These are phyloP conservation scores for Gilbertella persicaria DNA, from an alignment of 371 early-diverging fungal genomes.

Conservation along the genomic window DNA sequence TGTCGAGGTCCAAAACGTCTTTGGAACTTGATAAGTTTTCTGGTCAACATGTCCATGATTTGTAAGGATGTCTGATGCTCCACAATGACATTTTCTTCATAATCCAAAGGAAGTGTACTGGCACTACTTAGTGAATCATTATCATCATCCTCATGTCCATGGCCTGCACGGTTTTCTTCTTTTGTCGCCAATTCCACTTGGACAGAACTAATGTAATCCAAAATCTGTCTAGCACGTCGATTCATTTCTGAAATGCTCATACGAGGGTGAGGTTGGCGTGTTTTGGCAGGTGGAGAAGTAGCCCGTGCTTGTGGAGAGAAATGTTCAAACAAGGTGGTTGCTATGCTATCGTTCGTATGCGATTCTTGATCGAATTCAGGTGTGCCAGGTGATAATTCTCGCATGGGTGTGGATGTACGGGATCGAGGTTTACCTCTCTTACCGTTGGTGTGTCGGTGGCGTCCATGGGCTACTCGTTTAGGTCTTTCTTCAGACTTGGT, in stretches of 20 bases:
- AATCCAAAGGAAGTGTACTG: conserved; percentile 24
- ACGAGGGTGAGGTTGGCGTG: conserved; percentile 45
- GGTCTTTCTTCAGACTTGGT: not conserved
- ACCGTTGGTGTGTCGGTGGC: not conserved
- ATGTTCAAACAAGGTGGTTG: conserved; percentile 22
- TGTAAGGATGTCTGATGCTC: conserved; percentile 35
- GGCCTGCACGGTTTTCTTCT: conserved; percentile 5
- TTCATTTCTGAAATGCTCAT: conserved; percentile 61
- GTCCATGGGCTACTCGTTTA: too few species aligned
- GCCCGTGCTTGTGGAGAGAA: conserved; percentile 28
- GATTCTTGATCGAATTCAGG: conserved; percentile 5
- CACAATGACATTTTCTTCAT: conserved; percentile 19
- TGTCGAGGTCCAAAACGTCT: conserved; percentile 39
- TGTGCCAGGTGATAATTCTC: conserved; percentile 13
- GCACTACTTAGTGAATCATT: conserved; percentile 32
- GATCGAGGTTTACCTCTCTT: conserved; percentile 28
- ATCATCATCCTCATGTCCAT: conserved; percentile 14
- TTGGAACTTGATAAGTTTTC: conserved; percentile 48
- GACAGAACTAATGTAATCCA: conserved; percentile 58
- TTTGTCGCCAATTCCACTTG: conserved; percentile 56
- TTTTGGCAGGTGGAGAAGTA: conserved; percentile 44
- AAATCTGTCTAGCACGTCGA: conserved; percentile 57
- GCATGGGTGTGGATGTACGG: conserved; percentile 34
- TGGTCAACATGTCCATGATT: conserved; percentile 48
- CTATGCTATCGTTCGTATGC: conserved; percentile 8